phyloP scores from a whole-genome alignment of 352 stramenopile species.

The Pythium oligandrum region DNA sequence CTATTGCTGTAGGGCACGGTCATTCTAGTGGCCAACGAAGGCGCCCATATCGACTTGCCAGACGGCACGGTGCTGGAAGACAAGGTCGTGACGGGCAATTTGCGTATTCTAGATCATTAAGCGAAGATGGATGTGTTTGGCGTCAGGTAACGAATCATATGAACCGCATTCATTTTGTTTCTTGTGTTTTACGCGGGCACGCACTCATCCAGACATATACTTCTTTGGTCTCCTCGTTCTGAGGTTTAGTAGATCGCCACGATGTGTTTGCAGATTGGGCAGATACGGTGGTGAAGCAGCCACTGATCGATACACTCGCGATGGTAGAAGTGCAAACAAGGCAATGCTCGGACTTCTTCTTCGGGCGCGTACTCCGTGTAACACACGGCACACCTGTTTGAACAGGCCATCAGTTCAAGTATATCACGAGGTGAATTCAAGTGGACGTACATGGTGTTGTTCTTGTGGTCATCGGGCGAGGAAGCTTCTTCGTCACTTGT shows the following conservation, averaged over 20 bases:
- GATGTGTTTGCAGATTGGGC: conserved; percentile 84
- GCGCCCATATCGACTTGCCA: conserved; percentile 90
- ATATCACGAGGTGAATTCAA: background rate
- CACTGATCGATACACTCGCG: conserved; percentile 89
- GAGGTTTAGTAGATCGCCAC: conserved; percentile 22
- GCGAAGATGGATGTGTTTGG: too few species aligned
- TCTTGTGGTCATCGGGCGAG: conserved; percentile 27
- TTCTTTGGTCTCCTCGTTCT: too few species aligned
- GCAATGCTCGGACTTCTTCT: conserved; percentile 75
- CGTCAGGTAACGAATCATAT: too few species aligned
- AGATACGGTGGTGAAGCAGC: conserved; percentile 81
- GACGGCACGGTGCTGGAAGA: conserved; percentile 92
- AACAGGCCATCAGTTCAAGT: background rate
- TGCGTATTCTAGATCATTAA: conserved; percentile 92
- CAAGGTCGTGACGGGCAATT: conserved; percentile 93
- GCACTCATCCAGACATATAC: too few species aligned
- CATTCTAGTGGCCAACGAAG: conserved; percentile 94
- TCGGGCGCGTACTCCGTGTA: conserved; percentile 72
- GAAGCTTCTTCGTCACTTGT: conserved; percentile 10
- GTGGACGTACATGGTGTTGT: conserved; percentile 48
- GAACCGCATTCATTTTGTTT: too few species aligned
- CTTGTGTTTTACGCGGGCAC: too few species aligned
- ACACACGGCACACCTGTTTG: conserved; percentile 64
- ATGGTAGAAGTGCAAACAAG: conserved; percentile 88
- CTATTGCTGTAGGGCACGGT: conserved; percentile 81